Percentiles rank a stretch among this genome's conserved stretches.
These are phyloP conservation scores for Penicillium sclerotiorum DNA, from an alignment of 2,329 filamentous ascomycete species.

Conservation along the genomic window DNA sequence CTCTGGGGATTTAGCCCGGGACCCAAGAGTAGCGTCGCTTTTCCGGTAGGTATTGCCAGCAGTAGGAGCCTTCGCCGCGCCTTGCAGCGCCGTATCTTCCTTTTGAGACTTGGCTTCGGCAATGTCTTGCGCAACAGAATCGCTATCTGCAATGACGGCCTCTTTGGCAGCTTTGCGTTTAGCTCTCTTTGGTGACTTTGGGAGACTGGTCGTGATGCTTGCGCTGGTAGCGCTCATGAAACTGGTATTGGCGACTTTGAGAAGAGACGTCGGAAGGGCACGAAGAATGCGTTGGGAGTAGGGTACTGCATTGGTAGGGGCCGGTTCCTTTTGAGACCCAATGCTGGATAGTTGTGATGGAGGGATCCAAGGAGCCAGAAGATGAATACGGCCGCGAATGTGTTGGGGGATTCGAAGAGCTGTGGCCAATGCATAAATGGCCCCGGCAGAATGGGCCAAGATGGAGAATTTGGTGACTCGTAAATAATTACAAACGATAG, in stretches of 20 bases:
- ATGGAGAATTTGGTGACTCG: slow-evolving; percentile 97
- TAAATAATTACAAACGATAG: slow-evolving; percentile 87
- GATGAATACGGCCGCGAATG: slow-evolving; percentile 89
- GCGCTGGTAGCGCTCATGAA: slow-evolving; percentile 93
- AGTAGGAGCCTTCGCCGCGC: slow-evolving; percentile 20
- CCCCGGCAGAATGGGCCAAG: slow-evolving; percentile 91
- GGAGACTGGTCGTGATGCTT: slow-evolving; percentile 76
- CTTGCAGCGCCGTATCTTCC: slow-evolving; percentile 19
- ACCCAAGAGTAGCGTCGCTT: slow-evolving; percentile 27
- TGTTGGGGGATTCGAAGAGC: slow-evolving; percentile 95
- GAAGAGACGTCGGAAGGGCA: slow-evolving; percentile 82
- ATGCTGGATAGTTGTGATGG: slow-evolving; percentile 88
- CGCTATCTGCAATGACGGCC: slow-evolving; percentile 40
- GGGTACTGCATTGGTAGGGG: slow-evolving; percentile 82
- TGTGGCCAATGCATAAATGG: slow-evolving; percentile 96
- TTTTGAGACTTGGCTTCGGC: slow-evolving; percentile 20
- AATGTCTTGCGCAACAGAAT: slow-evolving; percentile 56
- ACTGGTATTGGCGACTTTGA: slow-evolving; percentile 92
- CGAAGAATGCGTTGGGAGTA: slow-evolving; percentile 89
- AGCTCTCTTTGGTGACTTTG: slow-evolving; percentile 63
- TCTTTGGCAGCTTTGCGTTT: slow-evolving; percentile 60
- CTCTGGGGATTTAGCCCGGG: slow-evolving; percentile 23
- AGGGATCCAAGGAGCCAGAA: slow-evolving; percentile 89
- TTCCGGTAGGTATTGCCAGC: slow-evolving; percentile 18
- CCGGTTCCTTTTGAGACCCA: slow-evolving; percentile 70